Evolutionary conservation across 1,284 basidiomycete species (phyloP), one percentile per base, ranked within the genome.

Genomic region (Cutaneotrichosporon sp.): DNA sequence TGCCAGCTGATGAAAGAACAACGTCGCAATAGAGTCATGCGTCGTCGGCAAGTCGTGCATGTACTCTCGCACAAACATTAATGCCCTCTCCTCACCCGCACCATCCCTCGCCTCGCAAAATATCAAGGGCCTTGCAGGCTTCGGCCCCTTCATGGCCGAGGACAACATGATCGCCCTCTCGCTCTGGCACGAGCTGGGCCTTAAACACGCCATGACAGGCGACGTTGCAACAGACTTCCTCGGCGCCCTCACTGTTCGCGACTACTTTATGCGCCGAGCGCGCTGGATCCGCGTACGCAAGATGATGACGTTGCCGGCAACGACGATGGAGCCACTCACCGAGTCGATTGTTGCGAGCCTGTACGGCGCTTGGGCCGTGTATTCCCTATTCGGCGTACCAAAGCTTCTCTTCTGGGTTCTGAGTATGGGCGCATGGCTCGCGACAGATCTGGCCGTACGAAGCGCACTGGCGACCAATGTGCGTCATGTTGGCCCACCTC

Each of bases 41-140:
- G 92, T 99, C 14, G 90, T 98, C 70, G 97, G 97, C 69, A 99
- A 99, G 81, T 95, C 92, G 62, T 95, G 94, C 79, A 80, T 99
- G 67, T 99, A 95, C 81, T 89, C 92, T 55, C 90, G 92, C 60
- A 90, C 91, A 42, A 93, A 97, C 76, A 81, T 81, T 56, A 62
- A 58, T 38, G 64, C 72, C 16, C 71, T 80, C 22, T 65, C 71
- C 5, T 73, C 76, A 2, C 79, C 77, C 18, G 74, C 77, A 2
- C 75, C 74, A 4, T 70, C 72, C 1, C 69, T 80, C 2, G 71
- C 68, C 7, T 18, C 42, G 21, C 63, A 65, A 34, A 63, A 72
- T 7, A 67, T 75, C 77, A 79, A 65, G 55, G 93, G 75, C 0
- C 83, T 97, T 26, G 83, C 87, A 6, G 88, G 87, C 0, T 97